A percentile compares a stretch with the other conserved stretches of the same genome.
phyloP scores from a whole-genome alignment of 225 moss, liverwort and hornwort genomes.

The Straminergon stramineum region DNA sequence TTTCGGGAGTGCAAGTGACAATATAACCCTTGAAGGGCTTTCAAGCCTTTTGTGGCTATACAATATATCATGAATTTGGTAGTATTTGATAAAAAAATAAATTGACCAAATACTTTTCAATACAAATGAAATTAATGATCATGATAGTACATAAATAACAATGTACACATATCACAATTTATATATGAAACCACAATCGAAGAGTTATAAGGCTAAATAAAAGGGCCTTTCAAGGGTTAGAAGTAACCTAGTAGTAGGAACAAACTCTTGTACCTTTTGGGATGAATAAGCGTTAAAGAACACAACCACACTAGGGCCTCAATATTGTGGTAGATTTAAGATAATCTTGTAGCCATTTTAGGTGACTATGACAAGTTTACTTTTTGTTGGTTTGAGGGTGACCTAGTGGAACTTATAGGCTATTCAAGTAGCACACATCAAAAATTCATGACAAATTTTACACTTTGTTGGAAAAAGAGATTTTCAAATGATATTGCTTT shows the following conservation, averaged over 20 bases:
- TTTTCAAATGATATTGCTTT: background rate
- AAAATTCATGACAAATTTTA: background rate
- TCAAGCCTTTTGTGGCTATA: no score
- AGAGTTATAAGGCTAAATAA: no score
- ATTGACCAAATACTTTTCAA: no score
- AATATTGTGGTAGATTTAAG: background rate
- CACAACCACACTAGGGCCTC: background rate
- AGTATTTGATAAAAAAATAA: no score
- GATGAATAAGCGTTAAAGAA: background rate
- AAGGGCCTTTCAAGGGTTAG: background rate
- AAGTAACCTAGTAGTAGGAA: background rate
- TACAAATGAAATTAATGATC: no score
- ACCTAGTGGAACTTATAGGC: no score
- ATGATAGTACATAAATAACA: no score
- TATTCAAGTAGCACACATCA: background rate
- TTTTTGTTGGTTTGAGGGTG: background rate
- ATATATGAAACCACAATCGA: no score
- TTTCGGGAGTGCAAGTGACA: rapidly evolving
- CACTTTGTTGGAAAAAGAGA: background rate
- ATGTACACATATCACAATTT: no score
- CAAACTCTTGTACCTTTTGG: background rate
- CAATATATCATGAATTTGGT: no score
- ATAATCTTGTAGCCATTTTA: background rate
- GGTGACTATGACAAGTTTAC: rapidly evolving
- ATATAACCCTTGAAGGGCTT: no score